These are phyloP conservation scores for Orbilia oligospora DNA, from an alignment of 2,329 filamentous ascomycete species.

Conservation along the genomic window DNA sequence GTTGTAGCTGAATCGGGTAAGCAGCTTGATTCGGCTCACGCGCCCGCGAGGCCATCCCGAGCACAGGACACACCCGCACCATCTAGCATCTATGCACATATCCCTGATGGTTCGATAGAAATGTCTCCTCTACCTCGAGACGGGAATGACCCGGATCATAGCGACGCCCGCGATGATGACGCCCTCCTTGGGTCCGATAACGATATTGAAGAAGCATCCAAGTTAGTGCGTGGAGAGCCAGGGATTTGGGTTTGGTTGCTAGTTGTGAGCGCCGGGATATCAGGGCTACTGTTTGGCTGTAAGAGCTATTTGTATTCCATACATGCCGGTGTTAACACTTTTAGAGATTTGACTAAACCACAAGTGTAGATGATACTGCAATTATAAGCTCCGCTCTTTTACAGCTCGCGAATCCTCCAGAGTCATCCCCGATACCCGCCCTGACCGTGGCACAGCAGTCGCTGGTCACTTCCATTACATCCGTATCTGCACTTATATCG, in stretches of 20 bases:
- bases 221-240: constrained; percentile 48
- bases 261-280: constrained; percentile 77
- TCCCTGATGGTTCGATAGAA: constrained; percentile 45
- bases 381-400: constrained; percentile 79
- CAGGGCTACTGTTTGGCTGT: constrained; percentile 79
- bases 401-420: constrained; percentile 75
- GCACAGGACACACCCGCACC: constrained; percentile 4
- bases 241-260: constrained; percentile 71
- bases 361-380: constrained; percentile 74
- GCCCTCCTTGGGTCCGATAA: constrained; percentile 58
- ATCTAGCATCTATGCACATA: constrained; percentile 25
- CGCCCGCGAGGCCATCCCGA: constrained; percentile 19
- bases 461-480: constrained; percentile 78
- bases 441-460: constrained; percentile 78
- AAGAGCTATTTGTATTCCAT: constrained; percentile 63
- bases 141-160: constrained; percentile 9
- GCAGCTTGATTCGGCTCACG: constrained; percentile 16
- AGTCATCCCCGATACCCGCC: constrained; percentile 67
- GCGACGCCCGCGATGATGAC: constrained; percentile 49
- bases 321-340: no score
- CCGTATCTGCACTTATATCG: constrained; percentile 76
- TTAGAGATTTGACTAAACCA: constrained; percentile 7
- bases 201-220: constrained; percentile 51
- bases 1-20: constrained; percentile 39
- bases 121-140: constrained; percentile 47